phyloP scores from a whole-genome alignment of 441 rosid species.

The Gossypium trilobum region DNA sequence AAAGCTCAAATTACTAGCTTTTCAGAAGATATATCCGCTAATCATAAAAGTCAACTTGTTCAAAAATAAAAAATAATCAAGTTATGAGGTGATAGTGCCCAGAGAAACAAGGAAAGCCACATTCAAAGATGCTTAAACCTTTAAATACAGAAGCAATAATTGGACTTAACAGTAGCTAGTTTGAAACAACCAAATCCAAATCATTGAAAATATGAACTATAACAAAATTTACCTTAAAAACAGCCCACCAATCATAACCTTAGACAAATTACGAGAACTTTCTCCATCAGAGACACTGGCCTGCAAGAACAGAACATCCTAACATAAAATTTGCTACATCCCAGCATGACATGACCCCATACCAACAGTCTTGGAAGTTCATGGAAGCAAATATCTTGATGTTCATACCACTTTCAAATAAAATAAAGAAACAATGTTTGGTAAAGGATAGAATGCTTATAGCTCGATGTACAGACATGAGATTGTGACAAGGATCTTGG shows the following conservation, averaged over 20 bases:
- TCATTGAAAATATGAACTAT: background rate
- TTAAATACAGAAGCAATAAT: conserved; percentile 6
- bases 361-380: background rate
- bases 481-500: background rate
- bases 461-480: background rate
- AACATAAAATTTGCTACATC: conserved; percentile 15
- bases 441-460: background rate
- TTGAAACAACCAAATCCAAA: background rate
- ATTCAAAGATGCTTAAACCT: conserved; percentile 13
- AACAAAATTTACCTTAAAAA: conserved; percentile 61
- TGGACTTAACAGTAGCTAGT: conserved; percentile 3
- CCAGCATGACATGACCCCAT: conserved; percentile 11
- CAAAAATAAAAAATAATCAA: background rate
- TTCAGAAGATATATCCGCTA: background rate
- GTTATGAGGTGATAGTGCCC: background rate
- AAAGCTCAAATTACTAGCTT: background rate
- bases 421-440: background rate
- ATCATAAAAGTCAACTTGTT: background rate
- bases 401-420: background rate
- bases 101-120: conserved; percentile 5
- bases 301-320: conserved; percentile 37
- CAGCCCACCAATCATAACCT: conserved; percentile 64
- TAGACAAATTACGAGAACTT: conserved; percentile 63
- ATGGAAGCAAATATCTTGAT: background rate
- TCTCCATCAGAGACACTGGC: conserved; percentile 89